phyloP scores from a whole-genome alignment of 148 eudicot species.

The Fagopyrum esculentum region DNA sequence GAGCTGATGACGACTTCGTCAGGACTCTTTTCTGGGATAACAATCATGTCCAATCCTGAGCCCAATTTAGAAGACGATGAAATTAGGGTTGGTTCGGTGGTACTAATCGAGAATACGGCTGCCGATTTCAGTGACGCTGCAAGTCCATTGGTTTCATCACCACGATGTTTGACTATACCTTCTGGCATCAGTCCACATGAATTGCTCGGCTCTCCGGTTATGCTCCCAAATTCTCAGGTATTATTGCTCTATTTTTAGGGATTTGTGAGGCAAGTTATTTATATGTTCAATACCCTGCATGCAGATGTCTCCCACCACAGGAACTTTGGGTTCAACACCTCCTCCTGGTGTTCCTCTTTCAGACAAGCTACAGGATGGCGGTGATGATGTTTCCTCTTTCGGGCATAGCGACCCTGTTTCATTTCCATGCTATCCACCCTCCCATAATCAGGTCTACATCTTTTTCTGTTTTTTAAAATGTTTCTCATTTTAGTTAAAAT shows the following conservation, averaged over 20 bases:
- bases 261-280: too few species aligned
- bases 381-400: slow-evolving; percentile 6
- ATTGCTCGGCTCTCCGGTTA: slow-evolving; percentile 8
- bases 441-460: slow-evolving; percentile 8
- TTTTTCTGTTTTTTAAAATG: not conserved
- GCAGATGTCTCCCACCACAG: slow-evolving; percentile 13
- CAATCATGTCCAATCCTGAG: not conserved
- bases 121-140: not conserved
- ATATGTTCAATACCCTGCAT: not conserved
- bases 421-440: not conserved
- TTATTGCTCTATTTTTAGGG: not conserved
- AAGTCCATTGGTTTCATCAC: slow-evolving; percentile 5
- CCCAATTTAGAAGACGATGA: not conserved
- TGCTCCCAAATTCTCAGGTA: slow-evolving; percentile 15
- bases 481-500: too few species aligned
- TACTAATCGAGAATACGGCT: not conserved
- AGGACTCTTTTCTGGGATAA: not conserved
- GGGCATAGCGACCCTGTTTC: not conserved
- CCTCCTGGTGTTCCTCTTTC: not conserved
- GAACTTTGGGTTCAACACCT: slow-evolving; percentile 10
- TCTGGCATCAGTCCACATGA: slow-evolving; percentile 13
- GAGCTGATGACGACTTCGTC: slow-evolving; percentile 7
- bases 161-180: slow-evolving; percentile 13
- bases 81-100: not conserved
- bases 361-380: not conserved